Evolutionary conservation across 108 stramenopile species (phyloP).

Genomic region (Pseudonitzschia multiseries): DNA sequence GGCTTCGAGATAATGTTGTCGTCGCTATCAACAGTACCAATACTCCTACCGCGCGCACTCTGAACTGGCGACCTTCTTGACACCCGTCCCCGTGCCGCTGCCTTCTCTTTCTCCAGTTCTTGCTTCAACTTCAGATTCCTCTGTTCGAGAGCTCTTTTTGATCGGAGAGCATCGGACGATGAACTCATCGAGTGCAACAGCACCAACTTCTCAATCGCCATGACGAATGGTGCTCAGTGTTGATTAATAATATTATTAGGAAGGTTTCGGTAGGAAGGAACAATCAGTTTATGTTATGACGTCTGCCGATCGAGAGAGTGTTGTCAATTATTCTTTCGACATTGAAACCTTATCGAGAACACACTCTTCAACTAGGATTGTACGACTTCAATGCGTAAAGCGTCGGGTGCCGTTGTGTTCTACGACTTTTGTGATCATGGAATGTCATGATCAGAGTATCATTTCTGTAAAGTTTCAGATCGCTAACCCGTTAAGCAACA

Average conservation of each 20-base stretch:
- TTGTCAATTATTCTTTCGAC: too few species aligned
- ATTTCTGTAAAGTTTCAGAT: neutral
- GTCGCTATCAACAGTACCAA: neutral
- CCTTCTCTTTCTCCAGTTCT: neutral
- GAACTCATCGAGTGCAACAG: neutral
- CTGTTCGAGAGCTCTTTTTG: neutral
- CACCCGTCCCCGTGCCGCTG: neutral
- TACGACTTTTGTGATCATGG: too few species aligned
- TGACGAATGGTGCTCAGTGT: neutral
- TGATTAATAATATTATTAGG: too few species aligned
- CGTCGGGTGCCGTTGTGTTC: too few species aligned
- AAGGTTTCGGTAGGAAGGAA: too few species aligned
- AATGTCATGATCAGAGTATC: neutral
- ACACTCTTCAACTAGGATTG: too few species aligned
- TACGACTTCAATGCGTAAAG: too few species aligned
- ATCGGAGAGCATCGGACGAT: neutral
- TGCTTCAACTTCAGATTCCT: neutral
- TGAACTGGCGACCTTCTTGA: neutral
- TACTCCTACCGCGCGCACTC: neutral
- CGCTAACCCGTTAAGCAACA: neutral
- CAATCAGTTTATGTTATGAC: too few species aligned
- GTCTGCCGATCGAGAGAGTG: too few species aligned
- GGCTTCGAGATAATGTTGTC: neutral
- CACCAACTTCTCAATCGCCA: neutral
- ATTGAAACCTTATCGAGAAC: too few species aligned